Percentiles rank a stretch among this genome's conserved stretches.
phyloP scores from a whole-genome alignment of 441 rosid species.

The Adansonia madagascariensis region DNA sequence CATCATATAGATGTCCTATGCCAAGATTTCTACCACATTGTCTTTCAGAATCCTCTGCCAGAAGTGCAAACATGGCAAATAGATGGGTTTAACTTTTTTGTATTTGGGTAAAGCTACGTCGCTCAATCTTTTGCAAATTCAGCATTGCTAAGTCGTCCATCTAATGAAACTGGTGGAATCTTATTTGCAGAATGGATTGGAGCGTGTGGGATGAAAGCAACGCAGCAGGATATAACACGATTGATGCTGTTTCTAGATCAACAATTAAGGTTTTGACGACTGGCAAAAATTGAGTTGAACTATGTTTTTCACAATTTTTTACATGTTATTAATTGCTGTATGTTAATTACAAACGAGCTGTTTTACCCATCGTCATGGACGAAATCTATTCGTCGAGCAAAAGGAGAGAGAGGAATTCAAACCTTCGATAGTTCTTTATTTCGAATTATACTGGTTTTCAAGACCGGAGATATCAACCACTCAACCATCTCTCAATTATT shows the following conservation, averaged over 20 bases:
- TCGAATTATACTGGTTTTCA: too few species aligned
- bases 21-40: constrained; percentile 35
- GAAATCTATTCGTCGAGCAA: too few species aligned
- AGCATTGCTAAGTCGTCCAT: not conserved
- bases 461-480: too few species aligned
- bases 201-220: constrained; percentile 36
- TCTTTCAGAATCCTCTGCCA: constrained; percentile 34
- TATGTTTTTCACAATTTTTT: not conserved
- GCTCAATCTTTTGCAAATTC: not conserved
- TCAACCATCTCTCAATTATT: too few species aligned
- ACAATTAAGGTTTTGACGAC: constrained; percentile 37
- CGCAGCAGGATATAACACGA: constrained; percentile 36
- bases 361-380: constrained; percentile 51
- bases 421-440: too few species aligned
- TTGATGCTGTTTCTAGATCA: constrained; percentile 47
- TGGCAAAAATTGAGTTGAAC: not conserved
- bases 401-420: too few species aligned
- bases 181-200: constrained; percentile 31
- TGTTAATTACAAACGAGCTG: constrained; percentile 16
- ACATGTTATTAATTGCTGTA: not conserved
- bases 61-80: constrained; percentile 45
- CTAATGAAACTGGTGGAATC: not conserved
- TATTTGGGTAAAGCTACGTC: constrained; percentile 39
- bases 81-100: constrained; percentile 46
- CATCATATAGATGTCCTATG: constrained; percentile 26